Evolutionary conservation across 2,329 filamentous ascomycete genomes (phyloP).

Genomic region (Grosmannia serpens): DNA sequence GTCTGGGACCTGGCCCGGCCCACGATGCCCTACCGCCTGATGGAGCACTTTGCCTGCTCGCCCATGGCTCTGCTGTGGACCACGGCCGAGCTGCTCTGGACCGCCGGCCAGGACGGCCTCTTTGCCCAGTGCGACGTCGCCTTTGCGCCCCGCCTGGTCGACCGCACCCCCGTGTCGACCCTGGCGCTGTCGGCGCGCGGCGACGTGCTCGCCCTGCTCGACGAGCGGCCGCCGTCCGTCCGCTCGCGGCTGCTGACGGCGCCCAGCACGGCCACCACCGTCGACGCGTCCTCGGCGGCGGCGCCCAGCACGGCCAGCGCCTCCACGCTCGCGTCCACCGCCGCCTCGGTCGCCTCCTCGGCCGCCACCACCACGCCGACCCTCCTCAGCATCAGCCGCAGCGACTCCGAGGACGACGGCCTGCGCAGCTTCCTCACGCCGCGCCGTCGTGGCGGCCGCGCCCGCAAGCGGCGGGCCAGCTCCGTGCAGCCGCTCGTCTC

Average conservation of each 20-base stretch:
- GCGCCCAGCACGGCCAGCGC: background rate
- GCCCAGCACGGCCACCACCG: background rate
- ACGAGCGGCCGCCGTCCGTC: constrained; percentile 41
- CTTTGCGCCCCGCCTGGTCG: constrained; percentile 50
- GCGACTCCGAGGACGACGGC: constrained; percentile 55
- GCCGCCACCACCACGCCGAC: constrained; percentile 14
- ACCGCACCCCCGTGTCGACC: constrained; percentile 49
- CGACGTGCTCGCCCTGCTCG: constrained; percentile 49
- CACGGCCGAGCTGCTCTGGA: constrained; percentile 55
- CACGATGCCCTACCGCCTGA: constrained; percentile 54
- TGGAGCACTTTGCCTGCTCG: constrained; percentile 47
- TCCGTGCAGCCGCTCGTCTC: constrained; percentile 31
- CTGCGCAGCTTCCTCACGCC: constrained; percentile 45
- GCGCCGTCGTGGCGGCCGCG: constrained; percentile 28
- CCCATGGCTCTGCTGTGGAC: constrained; percentile 52
- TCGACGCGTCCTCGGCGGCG: background rate
- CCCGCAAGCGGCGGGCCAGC: constrained; percentile 29
- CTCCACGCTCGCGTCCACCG: background rate
- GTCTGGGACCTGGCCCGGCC: constrained; percentile 59
- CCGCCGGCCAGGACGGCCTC: constrained; percentile 47
- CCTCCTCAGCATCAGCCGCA: constrained; percentile 44
- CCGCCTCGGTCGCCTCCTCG: constrained; percentile 34
- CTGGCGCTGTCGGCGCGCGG: constrained; percentile 49
- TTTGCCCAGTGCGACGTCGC: constrained; percentile 56
- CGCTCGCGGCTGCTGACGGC: constrained; percentile 16